Conservation (phyloP, 176 grass and related monocot species). For the Lolium rigidum region DNA sequence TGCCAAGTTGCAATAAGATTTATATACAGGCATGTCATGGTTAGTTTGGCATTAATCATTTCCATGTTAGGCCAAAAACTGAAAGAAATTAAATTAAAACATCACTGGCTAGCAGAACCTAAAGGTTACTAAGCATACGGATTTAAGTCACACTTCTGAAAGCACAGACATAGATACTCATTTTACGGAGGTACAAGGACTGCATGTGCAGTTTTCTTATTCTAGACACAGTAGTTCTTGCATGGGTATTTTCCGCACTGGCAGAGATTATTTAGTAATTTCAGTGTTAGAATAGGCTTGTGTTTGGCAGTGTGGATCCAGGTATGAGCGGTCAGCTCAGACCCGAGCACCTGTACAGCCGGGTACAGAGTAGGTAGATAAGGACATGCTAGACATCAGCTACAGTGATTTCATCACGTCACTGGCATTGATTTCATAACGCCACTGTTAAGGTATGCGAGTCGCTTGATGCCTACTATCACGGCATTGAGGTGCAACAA, state of each 20-base stretch:
- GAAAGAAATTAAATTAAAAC: background rate
- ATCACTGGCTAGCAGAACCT: background rate
- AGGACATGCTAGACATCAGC: no score
- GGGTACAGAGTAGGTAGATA: no score
- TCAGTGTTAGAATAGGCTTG: no score
- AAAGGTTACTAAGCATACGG: conserved; percentile 18
- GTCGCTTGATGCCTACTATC: no score
- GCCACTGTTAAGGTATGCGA: no score
- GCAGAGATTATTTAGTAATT: background rate
- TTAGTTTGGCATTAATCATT: background rate
- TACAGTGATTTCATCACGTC: no score
- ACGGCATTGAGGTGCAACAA: no score
- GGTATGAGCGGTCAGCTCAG: no score
- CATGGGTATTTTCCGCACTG: background rate
- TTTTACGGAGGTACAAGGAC: conserved; percentile 24
- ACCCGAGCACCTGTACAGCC: no score
- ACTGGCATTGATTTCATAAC: no score
- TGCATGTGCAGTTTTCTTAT: background rate
- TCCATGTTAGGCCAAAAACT: background rate
- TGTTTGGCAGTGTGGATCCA: no score
- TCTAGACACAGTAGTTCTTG: conserved; percentile 8
- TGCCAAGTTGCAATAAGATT: background rate
- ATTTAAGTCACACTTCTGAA: conserved; percentile 16
- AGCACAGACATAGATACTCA: background rate
- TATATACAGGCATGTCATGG: background rate